A percentile compares a stretch with the other conserved stretches of the same genome.
Conservation (phyloP, 2,329 filamentous ascomycete genomes). For the Phialemoniopsis sp. region DNA sequence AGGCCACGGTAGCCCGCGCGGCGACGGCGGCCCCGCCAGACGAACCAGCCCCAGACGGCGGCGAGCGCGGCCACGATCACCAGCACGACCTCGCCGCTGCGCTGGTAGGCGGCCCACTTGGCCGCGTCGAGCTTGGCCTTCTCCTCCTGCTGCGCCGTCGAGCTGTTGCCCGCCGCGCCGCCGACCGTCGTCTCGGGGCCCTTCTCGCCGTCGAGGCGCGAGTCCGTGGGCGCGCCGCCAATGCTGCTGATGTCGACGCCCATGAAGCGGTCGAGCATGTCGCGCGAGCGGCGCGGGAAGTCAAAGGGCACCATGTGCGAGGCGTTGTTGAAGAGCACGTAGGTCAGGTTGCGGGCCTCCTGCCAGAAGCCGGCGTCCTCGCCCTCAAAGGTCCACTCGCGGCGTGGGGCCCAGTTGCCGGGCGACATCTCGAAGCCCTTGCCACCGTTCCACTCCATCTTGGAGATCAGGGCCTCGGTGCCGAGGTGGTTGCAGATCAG, state of each 20-base stretch:
- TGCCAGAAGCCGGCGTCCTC: slow-evolving; percentile 89
- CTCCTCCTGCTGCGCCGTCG: slow-evolving; percentile 61
- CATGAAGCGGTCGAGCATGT: slow-evolving; percentile 98
- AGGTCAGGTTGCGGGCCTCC: slow-evolving; percentile 89
- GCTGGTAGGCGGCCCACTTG: slow-evolving; percentile 84
- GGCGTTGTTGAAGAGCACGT: slow-evolving; percentile 90
- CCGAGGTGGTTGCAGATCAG: slow-evolving; percentile 97
- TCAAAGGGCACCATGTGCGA: slow-evolving; percentile 99
- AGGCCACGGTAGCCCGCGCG: slow-evolving; percentile 47
- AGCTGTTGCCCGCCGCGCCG: slow-evolving; percentile 55
- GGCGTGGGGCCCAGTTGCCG: slow-evolving; percentile 86
- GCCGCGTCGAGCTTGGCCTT: slow-evolving; percentile 74
- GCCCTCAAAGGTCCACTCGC: slow-evolving; percentile 91
- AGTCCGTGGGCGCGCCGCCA: slow-evolving; percentile 75
- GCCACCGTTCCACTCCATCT: slow-evolving; percentile 86
- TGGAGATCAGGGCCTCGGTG: slow-evolving; percentile 85
- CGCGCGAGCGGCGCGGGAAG: slow-evolving; percentile 76
- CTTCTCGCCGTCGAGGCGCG: slow-evolving; percentile 80
- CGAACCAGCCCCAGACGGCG: slow-evolving; percentile 67
- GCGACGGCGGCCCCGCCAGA: slow-evolving; percentile 59
- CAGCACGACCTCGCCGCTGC: slow-evolving; percentile 80
- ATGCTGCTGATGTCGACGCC: slow-evolving; percentile 86
- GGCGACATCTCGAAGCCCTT: slow-evolving; percentile 86
- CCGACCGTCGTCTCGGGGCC: slow-evolving; percentile 74
- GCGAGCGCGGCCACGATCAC: slow-evolving; percentile 76